Base-by-base conservation (phyloP, 2,329 filamentous ascomycete genomes). In the Penicillium sp. region DNA sequence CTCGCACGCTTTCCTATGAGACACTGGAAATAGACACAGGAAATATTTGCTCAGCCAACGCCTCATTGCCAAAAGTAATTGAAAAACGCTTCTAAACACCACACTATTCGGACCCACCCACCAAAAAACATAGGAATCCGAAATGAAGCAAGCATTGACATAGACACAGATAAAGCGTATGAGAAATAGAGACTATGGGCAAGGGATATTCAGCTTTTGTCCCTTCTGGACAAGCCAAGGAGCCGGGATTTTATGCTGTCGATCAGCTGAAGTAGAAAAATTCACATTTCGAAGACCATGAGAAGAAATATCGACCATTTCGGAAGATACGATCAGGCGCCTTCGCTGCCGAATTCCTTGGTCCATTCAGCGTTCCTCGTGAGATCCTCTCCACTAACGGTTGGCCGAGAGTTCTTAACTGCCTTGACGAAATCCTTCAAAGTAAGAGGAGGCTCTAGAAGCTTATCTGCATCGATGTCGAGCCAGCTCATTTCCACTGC, bases 401-500 rank as follows among this genome's bases (percentile, higher is more conserved):
- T 97, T 22, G 94, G 94, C 69, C 94, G 81, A 48, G 90, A 90
- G 44, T 87, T 86, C 69, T 91, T 92, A 68, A 99, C 88, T 1
- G 94, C 93, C 73, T 93, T 91, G 71, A 95, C 82, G 70, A 99
- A 97, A 74, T 99, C 94, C 73, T 95, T 95, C 55, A 96, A 82
- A 61, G 88, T 83, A 22, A 99, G 86, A 1, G 91, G 84, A 0
- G 94, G 95, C 67, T 97, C 92, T 9, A 94, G 82, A 1, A 99
- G 82, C 67, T 89, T 82, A 1, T 97, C 91, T 7, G 89, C 87
- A 45, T 92, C 88, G 17, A 99, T 82, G 57, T 92, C 86, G 66
- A 91, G 90, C 87, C 94, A 97, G 1, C 87, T 90, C 91, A 97
- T 97, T 75, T 99, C 94, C 63, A 86, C 84, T 17, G 91, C 93